A percentile compares a stretch with the other conserved stretches of the same genome.
These are phyloP conservation scores for Diaporthe destruens DNA, from an alignment of 2,329 filamentous ascomycete genomes.

Conservation along the genomic window DNA sequence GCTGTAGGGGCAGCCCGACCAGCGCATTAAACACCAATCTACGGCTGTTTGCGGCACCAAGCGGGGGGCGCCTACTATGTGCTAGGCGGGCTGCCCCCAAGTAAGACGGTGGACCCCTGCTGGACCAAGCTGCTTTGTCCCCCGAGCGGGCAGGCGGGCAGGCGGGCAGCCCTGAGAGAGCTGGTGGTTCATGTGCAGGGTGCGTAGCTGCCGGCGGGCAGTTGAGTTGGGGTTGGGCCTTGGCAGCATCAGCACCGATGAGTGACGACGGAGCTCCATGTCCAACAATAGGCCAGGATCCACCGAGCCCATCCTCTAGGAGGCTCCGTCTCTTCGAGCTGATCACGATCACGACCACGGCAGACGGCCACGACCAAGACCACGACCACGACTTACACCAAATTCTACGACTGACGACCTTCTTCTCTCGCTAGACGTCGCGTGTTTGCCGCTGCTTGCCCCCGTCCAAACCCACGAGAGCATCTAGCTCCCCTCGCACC, in stretches of 20 bases:
- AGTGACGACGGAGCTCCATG: slow-evolving; percentile 36
- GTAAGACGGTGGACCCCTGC: background rate
- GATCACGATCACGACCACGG: slow-evolving; percentile 15
- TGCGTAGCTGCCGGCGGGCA: slow-evolving; percentile 22
- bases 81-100: slow-evolving; percentile 12
- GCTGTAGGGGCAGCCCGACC: slow-evolving; percentile 30
- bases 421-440: background rate
- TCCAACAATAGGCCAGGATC: slow-evolving; percentile 36
- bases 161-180: background rate
- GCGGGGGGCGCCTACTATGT: slow-evolving; percentile 11
- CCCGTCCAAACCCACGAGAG: slow-evolving; percentile 12
- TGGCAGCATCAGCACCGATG: slow-evolving; percentile 32
- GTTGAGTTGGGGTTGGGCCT: too few relatives aligned
- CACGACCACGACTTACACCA: slow-evolving; percentile 8
- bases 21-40: slow-evolving; percentile 23
- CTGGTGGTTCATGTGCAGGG: background rate
- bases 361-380: slow-evolving; percentile 25
- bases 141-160: background rate
- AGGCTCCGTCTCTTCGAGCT: slow-evolving; percentile 12
- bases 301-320: slow-evolving; percentile 26
- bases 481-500: slow-evolving; percentile 25
- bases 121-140: background rate
- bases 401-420: slow-evolving; percentile 30
- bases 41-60: slow-evolving; percentile 30
- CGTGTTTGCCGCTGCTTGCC: background rate